These are phyloP conservation scores for Globisporangium orthogonon DNA, from an alignment of 352 stramenopile genomes.

Conservation along the genomic window DNA sequence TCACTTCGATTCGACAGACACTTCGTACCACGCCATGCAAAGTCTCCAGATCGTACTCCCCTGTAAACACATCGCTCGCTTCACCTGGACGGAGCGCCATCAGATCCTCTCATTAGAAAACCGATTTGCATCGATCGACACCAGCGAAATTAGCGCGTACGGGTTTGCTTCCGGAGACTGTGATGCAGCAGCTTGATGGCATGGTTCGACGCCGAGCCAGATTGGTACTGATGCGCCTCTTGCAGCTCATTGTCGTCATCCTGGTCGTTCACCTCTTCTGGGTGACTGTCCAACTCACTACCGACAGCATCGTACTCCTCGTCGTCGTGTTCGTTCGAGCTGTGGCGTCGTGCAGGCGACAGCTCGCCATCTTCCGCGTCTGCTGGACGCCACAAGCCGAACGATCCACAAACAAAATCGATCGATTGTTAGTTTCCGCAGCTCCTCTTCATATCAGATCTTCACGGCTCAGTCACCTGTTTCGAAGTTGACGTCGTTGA, in stretches of 20 bases:
- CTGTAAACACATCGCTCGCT: slow-evolving; percentile 17
- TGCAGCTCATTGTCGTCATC: slow-evolving; percentile 13
- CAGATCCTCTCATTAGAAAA: neutral
- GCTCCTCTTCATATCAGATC: neutral
- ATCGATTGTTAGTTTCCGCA: neutral
- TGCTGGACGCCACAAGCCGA: neutral
- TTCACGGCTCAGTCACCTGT: slow-evolving; percentile 20
- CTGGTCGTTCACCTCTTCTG: slow-evolving; percentile 14
- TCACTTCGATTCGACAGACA: neutral
- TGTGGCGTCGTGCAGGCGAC: slow-evolving; percentile 14
- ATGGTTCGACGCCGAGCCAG: slow-evolving; percentile 41
- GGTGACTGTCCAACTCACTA: slow-evolving; percentile 4
- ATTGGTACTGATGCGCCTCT: slow-evolving; percentile 17
- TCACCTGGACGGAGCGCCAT: slow-evolving; percentile 14
- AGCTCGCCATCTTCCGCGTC: slow-evolving; percentile 28
- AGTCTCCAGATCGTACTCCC: slow-evolving; percentile 42
- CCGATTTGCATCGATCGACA: neutral
- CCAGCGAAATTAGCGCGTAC: slow-evolving; percentile 19
- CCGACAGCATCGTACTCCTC: slow-evolving; percentile 17
- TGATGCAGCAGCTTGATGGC: slow-evolving; percentile 58
- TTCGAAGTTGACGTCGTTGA: slow-evolving; percentile 57
- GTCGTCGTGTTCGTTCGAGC: slow-evolving; percentile 18
- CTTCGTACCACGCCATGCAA: slow-evolving; percentile 58
- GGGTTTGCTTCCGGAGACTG: slow-evolving; percentile 39
- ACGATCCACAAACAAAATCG: neutral